These are phyloP conservation scores for Talaromyces sp. DNA, from an alignment of 2,329 filamentous ascomycete genomes.

Conservation along the genomic window DNA sequence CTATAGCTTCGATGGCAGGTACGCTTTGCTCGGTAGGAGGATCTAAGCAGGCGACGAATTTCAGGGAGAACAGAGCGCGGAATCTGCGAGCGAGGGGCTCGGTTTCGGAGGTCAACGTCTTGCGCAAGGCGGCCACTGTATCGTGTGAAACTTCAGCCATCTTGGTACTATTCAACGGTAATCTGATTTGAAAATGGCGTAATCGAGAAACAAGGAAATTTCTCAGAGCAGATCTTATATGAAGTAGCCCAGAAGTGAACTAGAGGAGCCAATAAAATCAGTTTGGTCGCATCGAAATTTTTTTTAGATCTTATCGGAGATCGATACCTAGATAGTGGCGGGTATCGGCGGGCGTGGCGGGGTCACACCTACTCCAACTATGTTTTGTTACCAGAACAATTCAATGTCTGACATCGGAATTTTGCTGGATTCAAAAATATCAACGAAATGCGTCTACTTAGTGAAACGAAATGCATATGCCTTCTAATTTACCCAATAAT, in stretches of 20 bases:
- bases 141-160: constrained; percentile 27
- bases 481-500: not conserved
- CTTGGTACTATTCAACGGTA: not conserved
- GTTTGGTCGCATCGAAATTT: not conserved
- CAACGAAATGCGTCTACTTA: not conserved
- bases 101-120: constrained; percentile 73
- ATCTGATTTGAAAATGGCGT: no score
- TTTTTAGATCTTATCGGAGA: constrained; percentile 12
- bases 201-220: no score
- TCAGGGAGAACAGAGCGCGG: constrained; percentile 94
- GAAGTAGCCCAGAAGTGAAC: not conserved
- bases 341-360: constrained; percentile 13
- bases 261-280: not conserved
- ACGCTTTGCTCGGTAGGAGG: constrained; percentile 56
- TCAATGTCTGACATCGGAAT: not conserved
- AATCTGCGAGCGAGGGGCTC: constrained; percentile 85
- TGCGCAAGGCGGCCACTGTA: constrained; percentile 52
- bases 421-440: not conserved
- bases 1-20: constrained; percentile 74
- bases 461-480: not conserved
- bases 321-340: constrained; percentile 1
- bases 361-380: not conserved
- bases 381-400: not conserved
- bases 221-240: no score
- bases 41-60: constrained; percentile 75